Conservation (phyloP, 352 stramenopile genomes). For the Phytopythium litorale region DNA sequence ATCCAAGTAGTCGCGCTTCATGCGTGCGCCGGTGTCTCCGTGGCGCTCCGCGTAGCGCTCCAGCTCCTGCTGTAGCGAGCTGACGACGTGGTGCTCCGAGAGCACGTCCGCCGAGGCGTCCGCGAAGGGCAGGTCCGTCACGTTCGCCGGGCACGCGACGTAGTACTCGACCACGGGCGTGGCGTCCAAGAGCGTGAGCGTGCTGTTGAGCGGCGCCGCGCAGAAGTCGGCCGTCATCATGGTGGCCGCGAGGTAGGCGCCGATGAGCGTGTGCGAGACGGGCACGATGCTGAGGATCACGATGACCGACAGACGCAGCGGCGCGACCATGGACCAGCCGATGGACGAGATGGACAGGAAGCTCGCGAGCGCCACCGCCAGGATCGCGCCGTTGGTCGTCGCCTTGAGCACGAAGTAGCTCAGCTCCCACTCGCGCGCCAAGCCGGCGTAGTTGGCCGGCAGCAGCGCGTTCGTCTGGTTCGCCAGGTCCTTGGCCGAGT, state of each 20-base stretch:
- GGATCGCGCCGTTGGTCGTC: slow-evolving; percentile 75
- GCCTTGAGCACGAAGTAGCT: slow-evolving; percentile 83
- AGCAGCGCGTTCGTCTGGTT: slow-evolving; percentile 51
- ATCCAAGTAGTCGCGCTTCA: slow-evolving; percentile 73
- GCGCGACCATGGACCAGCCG: slow-evolving; percentile 74
- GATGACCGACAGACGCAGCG: slow-evolving; percentile 70
- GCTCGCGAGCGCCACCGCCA: slow-evolving; percentile 63
- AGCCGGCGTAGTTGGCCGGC: slow-evolving; percentile 48
- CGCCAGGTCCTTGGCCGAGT: slow-evolving; percentile 45
- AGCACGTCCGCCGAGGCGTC: slow-evolving; percentile 24
- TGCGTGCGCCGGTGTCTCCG: slow-evolving; percentile 43
- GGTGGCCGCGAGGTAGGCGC: slow-evolving; percentile 71
- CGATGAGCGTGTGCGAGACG: slow-evolving; percentile 76
- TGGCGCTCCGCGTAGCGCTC: slow-evolving; percentile 47
- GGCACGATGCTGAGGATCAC: slow-evolving; percentile 73
- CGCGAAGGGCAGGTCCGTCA: slow-evolving; percentile 37
- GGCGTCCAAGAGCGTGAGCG: slow-evolving; percentile 45
- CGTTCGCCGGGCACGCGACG: slow-evolving; percentile 53
- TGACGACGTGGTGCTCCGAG: slow-evolving; percentile 17
- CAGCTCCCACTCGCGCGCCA: slow-evolving; percentile 59
- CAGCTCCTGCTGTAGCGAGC: slow-evolving; percentile 39
- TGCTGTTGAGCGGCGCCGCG: slow-evolving; percentile 62
- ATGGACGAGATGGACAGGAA: slow-evolving; percentile 80
- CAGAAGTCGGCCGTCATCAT: slow-evolving; percentile 84
- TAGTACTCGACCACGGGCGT: slow-evolving; percentile 58